Conservation (phyloP, 129 eudicot species). For the Solidago caesia region DNA sequence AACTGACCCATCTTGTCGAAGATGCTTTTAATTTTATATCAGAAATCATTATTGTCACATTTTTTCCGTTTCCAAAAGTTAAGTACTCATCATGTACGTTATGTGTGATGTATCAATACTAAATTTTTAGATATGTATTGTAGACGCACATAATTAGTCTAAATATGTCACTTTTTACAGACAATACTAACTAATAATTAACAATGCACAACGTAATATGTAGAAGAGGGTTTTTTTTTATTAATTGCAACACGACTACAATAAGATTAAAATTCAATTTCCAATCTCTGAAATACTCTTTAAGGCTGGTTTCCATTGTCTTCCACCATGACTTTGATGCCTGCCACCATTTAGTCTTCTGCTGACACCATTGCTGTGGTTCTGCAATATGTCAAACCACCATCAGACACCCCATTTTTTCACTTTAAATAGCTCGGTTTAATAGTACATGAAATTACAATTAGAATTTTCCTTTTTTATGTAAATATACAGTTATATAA, state of each 20-base stretch:
- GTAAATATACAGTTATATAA: no score
- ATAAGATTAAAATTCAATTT: constrained; percentile 24
- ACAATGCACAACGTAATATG: not conserved
- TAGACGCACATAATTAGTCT: no score
- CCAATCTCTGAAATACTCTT: constrained; percentile 75
- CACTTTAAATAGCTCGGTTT: not conserved
- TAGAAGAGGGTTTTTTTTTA: not conserved
- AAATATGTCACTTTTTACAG: no score
- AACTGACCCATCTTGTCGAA: no score
- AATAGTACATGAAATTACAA: no score
- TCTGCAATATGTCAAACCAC: constrained; percentile 27
- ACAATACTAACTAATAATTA: not conserved
- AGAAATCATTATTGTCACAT: no score
- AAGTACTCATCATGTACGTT: no score
- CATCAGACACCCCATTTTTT: not conserved
- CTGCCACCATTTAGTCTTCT: constrained; percentile 38
- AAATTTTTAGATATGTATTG: no score
- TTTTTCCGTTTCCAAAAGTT: no score
- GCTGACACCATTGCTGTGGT: constrained; percentile 10
- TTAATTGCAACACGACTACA: not conserved
- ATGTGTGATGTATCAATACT: no score
- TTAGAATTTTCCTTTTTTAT: no score
- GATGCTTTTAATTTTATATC: no score
- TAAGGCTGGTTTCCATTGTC: constrained; percentile 83
- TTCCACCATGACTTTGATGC: constrained; percentile 33